Evolutionary conservation across 164 flowering plant species (phyloP).

Genomic region (Annona squamosa): DNA sequence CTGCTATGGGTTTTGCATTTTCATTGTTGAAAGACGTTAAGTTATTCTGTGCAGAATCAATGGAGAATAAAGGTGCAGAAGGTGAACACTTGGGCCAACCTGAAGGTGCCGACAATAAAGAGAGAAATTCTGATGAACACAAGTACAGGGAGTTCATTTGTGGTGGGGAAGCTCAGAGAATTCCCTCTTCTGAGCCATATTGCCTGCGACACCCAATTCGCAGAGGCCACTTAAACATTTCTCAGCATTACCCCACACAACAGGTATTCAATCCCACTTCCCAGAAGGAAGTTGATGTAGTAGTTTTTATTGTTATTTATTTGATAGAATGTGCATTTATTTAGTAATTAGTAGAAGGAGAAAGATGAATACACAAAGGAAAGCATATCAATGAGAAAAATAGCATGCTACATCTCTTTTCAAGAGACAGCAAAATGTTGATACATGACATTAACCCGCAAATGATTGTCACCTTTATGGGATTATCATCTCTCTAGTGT

Average conservation of each 20-base stretch:
- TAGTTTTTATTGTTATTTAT: too few relatives aligned
- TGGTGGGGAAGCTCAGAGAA: conserved; percentile 84
- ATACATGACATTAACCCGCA: too few relatives aligned
- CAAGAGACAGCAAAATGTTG: too few relatives aligned
- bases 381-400: too few relatives aligned
- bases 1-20: neutral
- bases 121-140: conserved; percentile 20
- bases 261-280: conserved; percentile 42
- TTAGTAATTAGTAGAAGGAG: too few relatives aligned
- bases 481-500: too few relatives aligned
- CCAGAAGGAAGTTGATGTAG: neutral
- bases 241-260: conserved; percentile 75
- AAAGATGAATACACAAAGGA: too few relatives aligned
- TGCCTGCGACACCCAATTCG: conserved; percentile 84
- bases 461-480: too few relatives aligned
- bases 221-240: conserved; percentile 90
- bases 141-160: conserved; percentile 55
- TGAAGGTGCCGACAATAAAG: conserved; percentile 30
- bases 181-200: conserved; percentile 77
- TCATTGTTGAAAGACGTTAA: neutral
- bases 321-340: too few relatives aligned
- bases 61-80: conserved; percentile 19
- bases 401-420: too few relatives aligned
- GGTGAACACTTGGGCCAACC: conserved; percentile 27
- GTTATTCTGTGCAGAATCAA: conserved; percentile 30